A percentile compares a stretch with the other conserved stretches of the same genome.
These are phyloP conservation scores for Cladosporium halotolerans DNA, from an alignment of 2,329 filamentous ascomycete species.

Conservation along the genomic window DNA sequence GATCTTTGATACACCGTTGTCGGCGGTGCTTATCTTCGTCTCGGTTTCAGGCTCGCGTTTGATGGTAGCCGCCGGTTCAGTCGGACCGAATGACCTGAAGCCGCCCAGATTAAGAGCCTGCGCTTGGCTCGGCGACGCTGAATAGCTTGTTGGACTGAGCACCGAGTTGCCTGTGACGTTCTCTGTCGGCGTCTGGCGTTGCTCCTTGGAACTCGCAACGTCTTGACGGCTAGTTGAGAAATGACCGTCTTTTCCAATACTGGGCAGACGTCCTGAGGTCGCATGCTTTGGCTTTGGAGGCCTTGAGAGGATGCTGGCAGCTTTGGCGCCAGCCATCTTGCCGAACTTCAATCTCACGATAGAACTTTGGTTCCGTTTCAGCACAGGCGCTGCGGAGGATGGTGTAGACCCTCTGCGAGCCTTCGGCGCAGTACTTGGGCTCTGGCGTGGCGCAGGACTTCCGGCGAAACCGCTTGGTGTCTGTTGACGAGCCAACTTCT, in stretches of 20 bases:
- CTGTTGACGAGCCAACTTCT: conserved; percentile 17
- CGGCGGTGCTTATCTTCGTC: background rate
- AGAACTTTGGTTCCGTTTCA: conserved; percentile 2
- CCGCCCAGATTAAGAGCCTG: conserved; percentile 22
- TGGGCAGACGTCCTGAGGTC: background rate
- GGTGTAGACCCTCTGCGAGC: conserved; percentile 1
- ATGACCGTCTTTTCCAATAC: background rate
- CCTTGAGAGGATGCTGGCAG: background rate
- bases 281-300: background rate
- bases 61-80: background rate
- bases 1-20: background rate
- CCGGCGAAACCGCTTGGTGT: conserved; percentile 2
- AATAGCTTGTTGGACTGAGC: conserved; percentile 13
- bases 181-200: conserved; percentile 10
- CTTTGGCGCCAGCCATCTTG: background rate
- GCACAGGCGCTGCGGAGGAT: background rate
- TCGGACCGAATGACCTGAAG: conserved; percentile 20
- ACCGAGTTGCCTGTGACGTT: conserved; percentile 4
- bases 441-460: conserved; percentile 2
- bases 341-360: conserved; percentile 7
- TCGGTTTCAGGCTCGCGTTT: background rate
- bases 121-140: conserved; percentile 14
- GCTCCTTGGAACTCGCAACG: background rate
- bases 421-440: conserved; percentile 1
- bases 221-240: too few relatives aligned